A percentile compares a stretch with the other conserved stretches of the same genome.
These are phyloP conservation scores for Saccharomyces paradoxus DNA, from an alignment of 805 yeast genomes.

Conservation along the genomic window DNA sequence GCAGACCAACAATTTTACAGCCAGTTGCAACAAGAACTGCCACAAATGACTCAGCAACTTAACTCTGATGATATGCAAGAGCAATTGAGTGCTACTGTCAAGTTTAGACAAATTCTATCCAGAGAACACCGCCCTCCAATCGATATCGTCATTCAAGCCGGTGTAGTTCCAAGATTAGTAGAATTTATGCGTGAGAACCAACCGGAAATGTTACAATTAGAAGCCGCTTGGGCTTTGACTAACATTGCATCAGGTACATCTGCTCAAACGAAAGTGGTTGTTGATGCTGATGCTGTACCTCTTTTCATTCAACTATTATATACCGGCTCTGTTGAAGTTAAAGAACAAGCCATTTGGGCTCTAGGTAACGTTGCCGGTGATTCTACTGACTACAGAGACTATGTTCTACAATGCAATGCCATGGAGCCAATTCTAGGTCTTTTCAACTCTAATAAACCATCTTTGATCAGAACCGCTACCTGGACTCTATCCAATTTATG, in stretches of 20 bases:
- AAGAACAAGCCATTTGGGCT: slow-evolving; percentile 99
- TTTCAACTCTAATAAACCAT: slow-evolving; percentile 73
- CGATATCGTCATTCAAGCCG: slow-evolving; percentile 83
- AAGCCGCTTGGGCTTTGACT: slow-evolving; percentile 99
- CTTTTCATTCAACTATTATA: slow-evolving; percentile 72
- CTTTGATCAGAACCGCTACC: slow-evolving; percentile 92
- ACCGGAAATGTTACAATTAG: slow-evolving; percentile 84
- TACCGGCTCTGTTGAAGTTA: slow-evolving; percentile 80
- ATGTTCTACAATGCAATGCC: slow-evolving; percentile 75
- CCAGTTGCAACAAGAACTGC: slow-evolving; percentile 60
- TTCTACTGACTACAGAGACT: slow-evolving; percentile 82
- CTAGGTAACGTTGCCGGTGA: slow-evolving; percentile 98
- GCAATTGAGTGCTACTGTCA: slow-evolving; percentile 82
- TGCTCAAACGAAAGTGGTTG: slow-evolving; percentile 82
- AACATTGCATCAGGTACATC: slow-evolving; percentile 93
- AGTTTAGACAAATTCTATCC: slow-evolving; percentile 86
- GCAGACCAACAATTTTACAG: slow-evolving; percentile 38
- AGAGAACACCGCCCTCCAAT: slow-evolving; percentile 96
- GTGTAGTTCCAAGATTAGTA: slow-evolving; percentile 88
- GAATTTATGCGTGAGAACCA: slow-evolving; percentile 70
- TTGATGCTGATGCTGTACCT: slow-evolving; percentile 91
- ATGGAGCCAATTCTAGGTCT: slow-evolving; percentile 79
- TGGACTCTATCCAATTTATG: slow-evolving; percentile 97
- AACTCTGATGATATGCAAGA: slow-evolving; percentile 65
- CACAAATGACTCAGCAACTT: slow-evolving; percentile 76